Evolutionary conservation across 2,329 filamentous ascomycete genomes (phyloP).

Genomic region (Trichoderma pleuroti): DNA sequence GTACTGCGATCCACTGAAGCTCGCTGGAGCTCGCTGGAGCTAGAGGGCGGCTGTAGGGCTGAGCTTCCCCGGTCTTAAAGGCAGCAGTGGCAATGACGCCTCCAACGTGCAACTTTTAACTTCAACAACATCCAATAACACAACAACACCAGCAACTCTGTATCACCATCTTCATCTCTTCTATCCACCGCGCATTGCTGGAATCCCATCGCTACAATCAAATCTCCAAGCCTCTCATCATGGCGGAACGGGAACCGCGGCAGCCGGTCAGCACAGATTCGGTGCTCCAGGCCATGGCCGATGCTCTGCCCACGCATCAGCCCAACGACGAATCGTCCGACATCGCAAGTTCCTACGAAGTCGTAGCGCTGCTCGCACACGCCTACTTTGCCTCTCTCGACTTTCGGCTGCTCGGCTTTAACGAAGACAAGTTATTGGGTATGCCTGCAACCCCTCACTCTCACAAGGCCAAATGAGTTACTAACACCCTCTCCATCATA

Average conservation of each 20-base stretch:
- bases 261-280: slow-evolving; percentile 30
- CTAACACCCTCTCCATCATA: neutral
- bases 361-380: slow-evolving; percentile 78
- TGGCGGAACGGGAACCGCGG: neutral
- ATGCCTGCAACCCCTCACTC: slow-evolving; percentile 23
- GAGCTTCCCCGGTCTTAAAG: neutral
- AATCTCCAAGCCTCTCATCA: neutral
- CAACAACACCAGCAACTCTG: neutral
- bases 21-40: neutral
- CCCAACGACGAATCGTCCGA: slow-evolving; percentile 55
- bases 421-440: slow-evolving; percentile 76
- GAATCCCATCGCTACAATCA: neutral
- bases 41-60: neutral
- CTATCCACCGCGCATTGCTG: neutral
- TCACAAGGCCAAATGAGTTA: neutral
- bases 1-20: neutral
- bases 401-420: slow-evolving; percentile 79
- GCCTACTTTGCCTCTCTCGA: slow-evolving; percentile 76
- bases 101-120: neutral
- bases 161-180: neutral
- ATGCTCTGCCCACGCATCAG: slow-evolving; percentile 55
- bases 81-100: slow-evolving; percentile 14
- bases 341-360: slow-evolving; percentile 72
- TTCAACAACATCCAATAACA: neutral
- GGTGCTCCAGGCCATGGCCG: slow-evolving; percentile 55